These are phyloP conservation scores for Trapa incisa DNA, from an alignment of 345 rosid species.

Conservation along the genomic window DNA sequence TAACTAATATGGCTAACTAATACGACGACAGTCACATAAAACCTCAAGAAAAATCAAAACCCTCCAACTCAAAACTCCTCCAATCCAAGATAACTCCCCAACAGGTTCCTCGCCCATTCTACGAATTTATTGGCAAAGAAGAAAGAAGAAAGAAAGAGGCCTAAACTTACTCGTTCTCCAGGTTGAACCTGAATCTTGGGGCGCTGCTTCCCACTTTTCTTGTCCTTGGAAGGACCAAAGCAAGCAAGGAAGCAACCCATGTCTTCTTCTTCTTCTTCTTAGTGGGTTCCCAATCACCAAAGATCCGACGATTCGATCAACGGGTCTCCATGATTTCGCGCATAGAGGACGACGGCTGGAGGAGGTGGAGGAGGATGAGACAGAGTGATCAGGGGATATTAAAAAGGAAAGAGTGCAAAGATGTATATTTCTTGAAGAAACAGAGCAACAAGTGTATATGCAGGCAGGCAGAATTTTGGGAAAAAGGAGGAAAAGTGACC, in stretches of 20 bases:
- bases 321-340: too few species aligned
- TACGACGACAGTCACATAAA: neutral
- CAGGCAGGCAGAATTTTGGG: too few species aligned
- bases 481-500: conserved; percentile 9
- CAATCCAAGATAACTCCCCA: too few species aligned
- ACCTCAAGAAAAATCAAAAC: neutral
- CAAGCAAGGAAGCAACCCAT: conserved; percentile 77
- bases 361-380: neutral
- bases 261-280: neutral
- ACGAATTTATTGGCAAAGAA: neutral
- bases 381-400: neutral
- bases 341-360: too few species aligned
- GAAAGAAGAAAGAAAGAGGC: neutral
- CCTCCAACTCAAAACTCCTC: neutral
- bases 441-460: neutral
- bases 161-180: conserved; percentile 25
- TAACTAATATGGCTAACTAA: too few species aligned
- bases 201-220: conserved; percentile 27
- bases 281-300: neutral
- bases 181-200: conserved; percentile 46
- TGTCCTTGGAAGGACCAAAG: conserved; percentile 71
- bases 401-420: neutral
- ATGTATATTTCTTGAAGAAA: neutral
- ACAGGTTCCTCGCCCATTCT: too few species aligned
- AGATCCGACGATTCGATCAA: neutral